These are phyloP conservation scores for Daldinia eschscholtzii DNA, from an alignment of 2,329 filamentous ascomycete species.

Conservation along the genomic window DNA sequence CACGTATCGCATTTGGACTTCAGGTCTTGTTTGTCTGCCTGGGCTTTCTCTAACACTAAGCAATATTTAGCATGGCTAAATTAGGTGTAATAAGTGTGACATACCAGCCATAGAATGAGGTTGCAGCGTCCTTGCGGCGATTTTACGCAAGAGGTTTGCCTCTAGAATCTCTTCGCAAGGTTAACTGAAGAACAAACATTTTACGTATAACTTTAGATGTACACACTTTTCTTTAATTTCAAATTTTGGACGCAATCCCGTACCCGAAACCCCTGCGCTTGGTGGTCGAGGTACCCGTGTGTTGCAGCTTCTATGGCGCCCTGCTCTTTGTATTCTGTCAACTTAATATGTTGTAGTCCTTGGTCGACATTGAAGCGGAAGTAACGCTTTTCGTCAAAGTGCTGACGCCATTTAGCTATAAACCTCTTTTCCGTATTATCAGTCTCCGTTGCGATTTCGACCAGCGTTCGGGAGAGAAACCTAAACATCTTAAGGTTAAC, in stretches of 20 bases:
- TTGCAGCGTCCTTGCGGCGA: neutral
- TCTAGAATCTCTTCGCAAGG: neutral
- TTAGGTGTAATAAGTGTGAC: neutral
- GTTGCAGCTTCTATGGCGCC: constrained; percentile 2
- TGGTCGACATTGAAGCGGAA: neutral
- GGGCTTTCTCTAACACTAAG: neutral
- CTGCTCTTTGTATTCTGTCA: neutral
- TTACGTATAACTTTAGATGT: neutral
- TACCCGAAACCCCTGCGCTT: neutral
- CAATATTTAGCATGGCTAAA: neutral
- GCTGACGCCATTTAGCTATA: neutral
- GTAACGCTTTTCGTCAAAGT: neutral
- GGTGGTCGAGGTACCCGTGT: neutral
- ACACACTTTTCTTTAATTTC: neutral
- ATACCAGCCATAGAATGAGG: neutral
- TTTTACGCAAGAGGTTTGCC: neutral
- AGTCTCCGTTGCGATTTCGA: neutral
- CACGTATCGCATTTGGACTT: constrained; percentile 1
- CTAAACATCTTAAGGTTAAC: neutral
- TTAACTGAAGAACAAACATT: neutral
- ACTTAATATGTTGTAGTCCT: neutral
- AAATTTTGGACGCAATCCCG: neutral
- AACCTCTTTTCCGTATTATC: neutral
- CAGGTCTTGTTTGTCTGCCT: neutral
- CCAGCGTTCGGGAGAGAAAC: neutral